Base-by-base conservation (phyloP, 768 basidiomycete species). In the Amanita rubescens region DNA sequence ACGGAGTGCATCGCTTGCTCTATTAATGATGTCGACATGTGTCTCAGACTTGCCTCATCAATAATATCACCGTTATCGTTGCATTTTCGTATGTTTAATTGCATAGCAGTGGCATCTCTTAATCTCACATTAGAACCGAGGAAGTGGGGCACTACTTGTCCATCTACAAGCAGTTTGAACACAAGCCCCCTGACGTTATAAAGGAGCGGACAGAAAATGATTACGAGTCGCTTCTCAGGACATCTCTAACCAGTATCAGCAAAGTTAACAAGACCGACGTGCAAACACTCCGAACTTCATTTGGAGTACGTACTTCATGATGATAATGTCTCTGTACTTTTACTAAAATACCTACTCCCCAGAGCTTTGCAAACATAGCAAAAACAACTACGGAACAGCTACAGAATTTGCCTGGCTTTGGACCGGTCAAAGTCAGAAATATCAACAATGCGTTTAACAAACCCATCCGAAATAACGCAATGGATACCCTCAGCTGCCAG, bases 201-300 rank as follows among this genome's bases (percentile, higher is more conserved):
- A 95, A 94, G 67, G 96, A 98, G 65, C 86, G 92, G 41, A 75
- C 90, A 25, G 93, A 96, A 66, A 91, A 94, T 59, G 87, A 91
- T 61, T 92, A 96, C 62, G 71, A 77, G 57, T 82, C 92, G 7
- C 78, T 93, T 61, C 67, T 98, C 12, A 87, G 88, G 53, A 80
- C 82, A 17, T 79, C 90, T 1, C 74, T 99, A 24, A 98, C 95
- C 1, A 83, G 81, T 58, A 90, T 98, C 61, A 87, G 81, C 63
- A 92, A 90, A 60, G 91, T 99, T 57, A 98, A 98, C 70, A 96
- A 95, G 75, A 98, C 95, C 3, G 96, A 99, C 61, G 92, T 94
- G 1, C 84, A 91, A 69, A 98, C 95, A 3, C 73, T 99, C 38
- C 81, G 90, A 19, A 85, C 86, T 2, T 87, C 91, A n/a, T 85